phyloP scores from a whole-genome alignment of 106 monocot species.

The Narthecium ossifragum region DNA sequence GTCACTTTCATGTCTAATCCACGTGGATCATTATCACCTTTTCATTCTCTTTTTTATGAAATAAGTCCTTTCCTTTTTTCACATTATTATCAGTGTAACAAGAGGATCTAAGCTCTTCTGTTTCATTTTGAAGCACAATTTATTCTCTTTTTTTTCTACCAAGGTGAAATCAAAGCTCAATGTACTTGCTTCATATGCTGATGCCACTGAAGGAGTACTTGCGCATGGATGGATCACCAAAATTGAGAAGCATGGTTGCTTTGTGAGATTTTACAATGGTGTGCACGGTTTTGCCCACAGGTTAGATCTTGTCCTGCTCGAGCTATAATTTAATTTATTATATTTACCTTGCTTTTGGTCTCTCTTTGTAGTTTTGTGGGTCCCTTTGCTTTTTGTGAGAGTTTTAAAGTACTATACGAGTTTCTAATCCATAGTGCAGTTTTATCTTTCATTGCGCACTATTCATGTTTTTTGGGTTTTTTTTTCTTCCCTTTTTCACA shows the following conservation, averaged over 20 bases:
- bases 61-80: neutral
- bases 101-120: too few species aligned
- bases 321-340: neutral
- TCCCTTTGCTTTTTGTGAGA: too few species aligned
- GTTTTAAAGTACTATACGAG: too few species aligned
- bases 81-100: too few species aligned
- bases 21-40: neutral
- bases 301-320: slow-evolving; percentile 17
- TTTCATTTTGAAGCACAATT: neutral
- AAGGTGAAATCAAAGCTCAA: slow-evolving; percentile 93
- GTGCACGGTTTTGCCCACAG: slow-evolving; percentile 87
- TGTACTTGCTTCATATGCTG: slow-evolving; percentile 74
- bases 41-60: neutral
- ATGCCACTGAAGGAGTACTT: slow-evolving; percentile 75
- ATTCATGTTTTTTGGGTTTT: too few species aligned
- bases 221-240: slow-evolving; percentile 98
- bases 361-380: too few species aligned
- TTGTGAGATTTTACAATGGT: slow-evolving; percentile 93
- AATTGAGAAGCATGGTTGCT: slow-evolving; percentile 95
- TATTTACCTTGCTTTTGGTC: too few species aligned
- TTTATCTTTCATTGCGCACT: too few species aligned
- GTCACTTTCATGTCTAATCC: neutral
- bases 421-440: too few species aligned
- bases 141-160: neutral
- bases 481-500: too few species aligned